Evolutionary conservation across 1,284 basidiomycete genomes (phyloP).

Genomic region (Bjerkandera adusta): DNA sequence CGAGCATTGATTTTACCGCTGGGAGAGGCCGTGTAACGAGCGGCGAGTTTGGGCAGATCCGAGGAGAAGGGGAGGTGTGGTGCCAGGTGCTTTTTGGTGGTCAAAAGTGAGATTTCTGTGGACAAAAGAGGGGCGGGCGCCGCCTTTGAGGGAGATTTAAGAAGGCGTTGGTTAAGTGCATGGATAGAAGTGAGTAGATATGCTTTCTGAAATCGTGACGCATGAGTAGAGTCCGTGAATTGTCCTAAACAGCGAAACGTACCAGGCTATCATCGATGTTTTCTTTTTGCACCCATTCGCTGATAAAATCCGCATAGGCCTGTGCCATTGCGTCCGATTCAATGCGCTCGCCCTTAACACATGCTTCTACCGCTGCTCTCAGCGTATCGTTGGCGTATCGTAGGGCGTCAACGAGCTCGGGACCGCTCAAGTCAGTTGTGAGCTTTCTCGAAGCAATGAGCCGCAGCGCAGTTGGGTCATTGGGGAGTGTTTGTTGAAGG

Average conservation of each 20-base stretch:
- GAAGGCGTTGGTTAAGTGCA: conserved; percentile 33
- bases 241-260: no score
- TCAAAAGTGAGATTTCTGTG: conserved; percentile 46
- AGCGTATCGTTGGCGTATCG: conserved; percentile 59
- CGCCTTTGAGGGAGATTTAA: conserved; percentile 20
- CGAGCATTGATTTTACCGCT: conserved; percentile 30
- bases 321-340: conserved; percentile 35
- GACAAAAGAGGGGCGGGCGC: conserved; percentile 40
- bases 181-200: conserved; percentile 57
- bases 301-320: conserved; percentile 58
- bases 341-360: no score
- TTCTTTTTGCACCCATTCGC: conserved; percentile 48
- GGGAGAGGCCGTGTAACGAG: conserved; percentile 39
- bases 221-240: no score
- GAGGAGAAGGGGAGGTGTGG: conserved; percentile 29
- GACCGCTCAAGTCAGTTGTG: conserved; percentile 36
- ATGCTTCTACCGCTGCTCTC: conserved; percentile 26
- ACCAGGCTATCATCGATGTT: conserved; percentile 55
- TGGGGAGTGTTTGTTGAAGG: conserved; percentile 42
- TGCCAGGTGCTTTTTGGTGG: conserved; percentile 22
- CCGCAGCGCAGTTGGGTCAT: conserved; percentile 48
- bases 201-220: conserved; percentile 44
- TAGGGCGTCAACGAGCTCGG: conserved; percentile 54
- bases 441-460: conserved; percentile 50
- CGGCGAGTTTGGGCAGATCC: conserved; percentile 40